Base-by-base conservation (phyloP, 1,139 yeast species). In the Geotrichum fermentans region DNA sequence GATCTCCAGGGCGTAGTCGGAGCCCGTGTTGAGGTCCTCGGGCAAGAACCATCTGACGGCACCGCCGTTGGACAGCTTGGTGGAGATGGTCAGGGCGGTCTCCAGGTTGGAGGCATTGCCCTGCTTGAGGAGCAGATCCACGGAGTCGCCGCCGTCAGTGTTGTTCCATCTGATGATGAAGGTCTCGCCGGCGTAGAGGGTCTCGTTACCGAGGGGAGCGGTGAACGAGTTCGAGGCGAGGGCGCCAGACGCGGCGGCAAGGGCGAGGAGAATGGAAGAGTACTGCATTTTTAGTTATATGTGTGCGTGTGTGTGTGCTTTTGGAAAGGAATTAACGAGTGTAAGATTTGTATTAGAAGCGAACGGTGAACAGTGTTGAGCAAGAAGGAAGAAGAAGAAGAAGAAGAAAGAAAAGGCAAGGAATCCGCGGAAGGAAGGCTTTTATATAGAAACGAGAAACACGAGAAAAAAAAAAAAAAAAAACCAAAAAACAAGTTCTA, bases 21-120 rank as follows among this genome's bases (percentile, higher is more conserved):
- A 26, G 36, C 71, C 72, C 45, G 64, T 53, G 42, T 52, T 40
- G 35, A 68, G 45, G 40, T 58, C 54, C 43, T 49, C 47, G 46
- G 73, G 73, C 41, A 69, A 61, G 45, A 56, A 54, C 73, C 73
- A 69, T 50, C 60, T 56, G 44, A 67, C 71, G 43, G 67, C 63
- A 52, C 72, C 73, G 44, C 61, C 61, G 64, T 69, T 69, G 49
- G 60, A 51, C 43, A 67, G 54, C 47, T 56, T 49, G 50, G 57
- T 51, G 52, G 67, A 64, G 55, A 69, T 65, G 50, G 68, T 64
- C 52, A 67, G 55, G 16, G 66, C 70, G 24, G 63, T 57, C 37
- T 54, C 47, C 45, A 68, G 60, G 58, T 66, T 55, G 55, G 54
- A 47, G 36, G 70, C 49, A 41, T 58, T 53, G 14, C 73, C 73